Evolutionary conservation across 352 stramenopile genomes (phyloP), one percentile per base, ranked within the genome.

Genomic region (Globisporangium paroecandrum): DNA sequence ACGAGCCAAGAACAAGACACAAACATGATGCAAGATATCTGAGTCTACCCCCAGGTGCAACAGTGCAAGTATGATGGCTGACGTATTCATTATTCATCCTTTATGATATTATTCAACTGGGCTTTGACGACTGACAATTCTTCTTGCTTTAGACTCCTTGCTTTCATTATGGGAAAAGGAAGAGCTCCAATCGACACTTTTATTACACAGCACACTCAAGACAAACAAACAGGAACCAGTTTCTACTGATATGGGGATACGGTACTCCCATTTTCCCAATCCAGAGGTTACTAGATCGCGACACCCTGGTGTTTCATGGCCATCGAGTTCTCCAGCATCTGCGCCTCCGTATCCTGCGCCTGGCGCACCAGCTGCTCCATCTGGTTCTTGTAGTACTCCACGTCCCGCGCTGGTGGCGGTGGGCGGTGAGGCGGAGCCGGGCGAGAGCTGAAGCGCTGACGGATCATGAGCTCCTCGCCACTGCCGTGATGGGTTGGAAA

Each of bases 341-440:
- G 77, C 38, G 75, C 79, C 65, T 94, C 83, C 8, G 83, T 92
- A 54, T 89, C 72, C 60, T 89, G 78, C n/a, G 85, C 83, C 47
- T 90, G 81, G 18, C 67, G 74, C 62, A 92, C 82, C 6, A 94
- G 77, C 41, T 89, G 76, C 69, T 85, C 72, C 81, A 92, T 90
- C 65, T 89, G 86, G 34, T 65, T 71, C 61, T 81, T 83, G 69
- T 84, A 88, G 51, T 78, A 89, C 58, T 87, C 75, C 18, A 82
- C 74, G 7, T 59, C 32, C 4, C 34, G 29, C 10, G 54, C 27
- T 24, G 55, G 12, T 25, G 65, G 36, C 55, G 47, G 20, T 32
- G 38, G 43, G 4, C 8, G 15, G 61, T 74, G 43, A 38, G 58
- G 55, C 62, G 29, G 43, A n/a, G 53, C 1, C 24, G 55, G 29